Evolutionary conservation across 352 stramenopile species (phyloP).

Genomic region (Aphanomyces invadans): DNA sequence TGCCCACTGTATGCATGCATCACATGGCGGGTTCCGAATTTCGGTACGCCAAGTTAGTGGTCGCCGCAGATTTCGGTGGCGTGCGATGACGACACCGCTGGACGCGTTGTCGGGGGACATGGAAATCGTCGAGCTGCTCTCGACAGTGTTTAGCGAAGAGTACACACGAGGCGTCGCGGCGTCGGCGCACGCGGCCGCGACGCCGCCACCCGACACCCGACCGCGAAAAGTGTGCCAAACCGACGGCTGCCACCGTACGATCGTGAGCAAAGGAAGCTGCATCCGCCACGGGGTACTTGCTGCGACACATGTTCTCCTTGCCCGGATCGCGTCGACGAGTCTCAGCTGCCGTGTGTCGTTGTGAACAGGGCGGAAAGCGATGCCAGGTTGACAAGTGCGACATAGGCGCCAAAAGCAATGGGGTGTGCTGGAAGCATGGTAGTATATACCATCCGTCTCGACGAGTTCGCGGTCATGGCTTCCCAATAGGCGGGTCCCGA

Average conservation of each 20-base stretch:
- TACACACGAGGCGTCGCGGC: not conserved
- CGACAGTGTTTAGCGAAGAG: not conserved
- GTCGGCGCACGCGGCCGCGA: not conserved
- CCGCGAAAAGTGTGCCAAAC: not conserved
- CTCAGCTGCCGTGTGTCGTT: too few relatives aligned
- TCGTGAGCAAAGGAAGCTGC: slow-evolving; percentile 6
- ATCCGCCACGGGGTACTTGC: not conserved
- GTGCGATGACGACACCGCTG: not conserved
- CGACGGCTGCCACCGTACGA: not conserved
- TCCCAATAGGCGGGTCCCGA: not conserved
- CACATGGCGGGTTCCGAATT: too few relatives aligned
- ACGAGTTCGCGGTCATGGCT: not conserved
- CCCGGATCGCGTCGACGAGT: too few relatives aligned
- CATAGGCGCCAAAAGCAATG: not conserved
- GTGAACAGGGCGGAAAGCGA: not conserved
- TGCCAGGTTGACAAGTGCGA: not conserved
- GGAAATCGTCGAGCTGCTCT: not conserved
- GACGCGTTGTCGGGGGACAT: not conserved
- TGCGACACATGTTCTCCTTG: not conserved
- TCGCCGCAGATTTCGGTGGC: too few relatives aligned
- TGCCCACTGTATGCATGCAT: too few relatives aligned
- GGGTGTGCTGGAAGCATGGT: slow-evolving; percentile 11
- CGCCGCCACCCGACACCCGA: not conserved
- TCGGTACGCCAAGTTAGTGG: too few relatives aligned
- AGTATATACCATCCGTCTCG: too few relatives aligned